These are phyloP conservation scores for Cantharellus cinnabarinus DNA, from an alignment of 768 basidiomycete genomes.

Conservation along the genomic window DNA sequence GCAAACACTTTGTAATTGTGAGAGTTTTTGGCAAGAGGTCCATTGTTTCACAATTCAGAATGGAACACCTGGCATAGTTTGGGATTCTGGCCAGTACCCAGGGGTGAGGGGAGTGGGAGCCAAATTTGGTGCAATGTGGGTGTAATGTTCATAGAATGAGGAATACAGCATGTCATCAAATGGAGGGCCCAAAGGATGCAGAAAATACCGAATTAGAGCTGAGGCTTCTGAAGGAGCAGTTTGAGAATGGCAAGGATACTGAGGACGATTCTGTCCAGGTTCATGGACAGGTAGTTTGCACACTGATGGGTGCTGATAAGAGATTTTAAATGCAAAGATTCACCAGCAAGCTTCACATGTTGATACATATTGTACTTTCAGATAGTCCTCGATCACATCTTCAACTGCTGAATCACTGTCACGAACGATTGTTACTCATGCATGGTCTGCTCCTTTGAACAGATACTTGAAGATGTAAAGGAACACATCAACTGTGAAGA, in stretches of 20 bases:
- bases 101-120: too few species aligned
- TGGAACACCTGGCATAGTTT: too few species aligned
- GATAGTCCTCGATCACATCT: slow-evolving; percentile 6
- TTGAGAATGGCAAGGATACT: neutral
- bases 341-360: slow-evolving; percentile 7
- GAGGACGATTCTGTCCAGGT: neutral
- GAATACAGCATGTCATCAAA: neutral
- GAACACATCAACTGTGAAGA: neutral
- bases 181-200: neutral
- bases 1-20: too few species aligned
- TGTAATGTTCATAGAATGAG: neutral
- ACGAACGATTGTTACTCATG: neutral
- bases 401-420: too few species aligned
- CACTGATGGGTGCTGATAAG: slow-evolving; percentile 1
- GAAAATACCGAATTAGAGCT: slow-evolving; percentile 4
- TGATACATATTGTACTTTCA: slow-evolving; percentile 5
- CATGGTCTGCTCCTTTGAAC: slow-evolving; percentile 7
- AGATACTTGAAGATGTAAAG: slow-evolving; percentile 10
- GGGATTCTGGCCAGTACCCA: too few species aligned
- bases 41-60: too few species aligned
- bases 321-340: slow-evolving; percentile 6
- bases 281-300: slow-evolving; percentile 3
- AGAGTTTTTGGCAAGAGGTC: too few species aligned
- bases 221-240: neutral
- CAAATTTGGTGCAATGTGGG: too few species aligned